Percentiles rank a stretch among this genome's conserved stretches.
Conservation (phyloP, 768 basidiomycete genomes). For the Ephemerocybe angulata region DNA sequence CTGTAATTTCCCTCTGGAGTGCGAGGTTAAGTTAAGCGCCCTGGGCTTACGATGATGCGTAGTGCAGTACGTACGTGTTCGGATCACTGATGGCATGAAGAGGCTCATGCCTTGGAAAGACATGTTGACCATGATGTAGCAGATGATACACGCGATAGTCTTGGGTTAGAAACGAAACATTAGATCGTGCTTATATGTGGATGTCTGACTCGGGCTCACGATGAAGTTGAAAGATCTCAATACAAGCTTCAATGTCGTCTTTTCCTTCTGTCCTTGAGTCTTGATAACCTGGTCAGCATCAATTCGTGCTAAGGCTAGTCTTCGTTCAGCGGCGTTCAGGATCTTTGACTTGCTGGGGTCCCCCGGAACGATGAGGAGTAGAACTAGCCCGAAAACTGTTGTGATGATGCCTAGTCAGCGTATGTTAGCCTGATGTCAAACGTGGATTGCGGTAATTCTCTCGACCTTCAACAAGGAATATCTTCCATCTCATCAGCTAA, state of each 20-base stretch:
- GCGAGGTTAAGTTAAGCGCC: background rate
- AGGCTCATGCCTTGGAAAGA: slow-evolving; percentile 43
- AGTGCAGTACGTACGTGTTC: slow-evolving; percentile 31
- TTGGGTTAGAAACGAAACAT: slow-evolving; percentile 7
- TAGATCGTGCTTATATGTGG: background rate
- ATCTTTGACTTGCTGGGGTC: slow-evolving; percentile 23
- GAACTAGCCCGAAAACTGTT: slow-evolving; percentile 19
- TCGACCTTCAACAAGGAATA: slow-evolving; percentile 30
- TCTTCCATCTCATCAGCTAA: no score
- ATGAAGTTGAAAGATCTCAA: slow-evolving; percentile 15
- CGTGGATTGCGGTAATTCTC: background rate
- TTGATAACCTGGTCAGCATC: slow-evolving; percentile 22
- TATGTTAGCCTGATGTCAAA: background rate
- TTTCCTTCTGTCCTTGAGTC: slow-evolving; percentile 10
- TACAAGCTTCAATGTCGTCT: slow-evolving; percentile 6
- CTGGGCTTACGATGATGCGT: background rate
- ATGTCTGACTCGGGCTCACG: slow-evolving; percentile 3
- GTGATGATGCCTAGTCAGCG: slow-evolving; percentile 22
- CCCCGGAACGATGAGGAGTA: slow-evolving; percentile 21
- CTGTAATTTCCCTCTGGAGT: slow-evolving; percentile 34
- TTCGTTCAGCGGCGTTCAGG: slow-evolving; percentile 23
- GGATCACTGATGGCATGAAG: slow-evolving; percentile 45
- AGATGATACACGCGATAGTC: slow-evolving; percentile 28
- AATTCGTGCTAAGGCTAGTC: slow-evolving; percentile 22
- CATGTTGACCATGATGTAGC: slow-evolving; percentile 36